Base-by-base conservation (phyloP, 306 rosid genomes). In the Cucumis sativus region DNA sequence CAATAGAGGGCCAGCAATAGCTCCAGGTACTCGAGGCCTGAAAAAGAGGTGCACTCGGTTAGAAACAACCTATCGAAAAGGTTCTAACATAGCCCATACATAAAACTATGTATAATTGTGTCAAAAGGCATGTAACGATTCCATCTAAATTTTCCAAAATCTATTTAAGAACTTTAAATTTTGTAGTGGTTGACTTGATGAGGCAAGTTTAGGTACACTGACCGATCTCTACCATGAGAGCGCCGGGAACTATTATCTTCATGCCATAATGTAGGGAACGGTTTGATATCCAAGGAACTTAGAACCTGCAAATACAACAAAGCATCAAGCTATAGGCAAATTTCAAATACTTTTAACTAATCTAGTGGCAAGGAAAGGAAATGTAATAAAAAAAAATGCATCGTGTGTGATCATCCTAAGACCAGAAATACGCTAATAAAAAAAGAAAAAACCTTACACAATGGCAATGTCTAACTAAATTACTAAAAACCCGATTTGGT, bases 21-120 rank as follows among this genome's bases (percentile, higher is more conserved):
- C 90, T 75, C 97, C 97, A 41, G 89, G 93, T 79, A 89, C 87
- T 75, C 85, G 92, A 56, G 86, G 88, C 91, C 99, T 95, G 90
- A 78, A 64, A 72, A 70, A 25, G 14, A 23, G 20, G 16, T 18
- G 72, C 72, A 37, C n/a, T 65, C 6, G 4, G 43, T 25, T 25
- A 25, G 15, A 49, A 28, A 71, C 49, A 25, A 25, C 40, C 14
- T 2, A 21, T 49, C 23, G 3, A 47, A 49, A 49, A 45, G 23
- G 41, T 28, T 71, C 43, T 25, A 28, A 21, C 76, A n/a, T 60
- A 71, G 25, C 28, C 15, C 61, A 25, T 0, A 25, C 28, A 40
- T 71, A 16, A 4, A 70, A 70, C n/a, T 6, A 10, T 2, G 10
- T 20, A 47, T 47, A 47, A 70, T 41, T 70, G 41, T 71, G 76